These are phyloP conservation scores for Rhodotorula glutinis DNA, from an alignment of 1,284 basidiomycete species.

Conservation along the genomic window DNA sequence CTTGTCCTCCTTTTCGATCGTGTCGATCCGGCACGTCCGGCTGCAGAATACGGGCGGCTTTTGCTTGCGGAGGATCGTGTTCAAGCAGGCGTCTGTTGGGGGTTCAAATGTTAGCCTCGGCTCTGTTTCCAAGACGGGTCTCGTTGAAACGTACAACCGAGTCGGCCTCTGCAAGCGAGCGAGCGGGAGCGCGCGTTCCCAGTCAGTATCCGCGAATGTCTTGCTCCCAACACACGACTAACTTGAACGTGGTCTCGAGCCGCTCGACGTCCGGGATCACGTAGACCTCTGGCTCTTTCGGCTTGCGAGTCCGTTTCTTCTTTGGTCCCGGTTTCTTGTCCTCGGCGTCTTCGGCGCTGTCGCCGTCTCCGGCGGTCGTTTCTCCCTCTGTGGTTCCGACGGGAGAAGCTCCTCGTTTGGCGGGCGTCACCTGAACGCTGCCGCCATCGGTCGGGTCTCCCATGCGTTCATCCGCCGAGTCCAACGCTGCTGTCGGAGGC, in stretches of 20 bases:
- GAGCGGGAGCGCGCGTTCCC: background rate
- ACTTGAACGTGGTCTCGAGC: constrained; percentile 56
- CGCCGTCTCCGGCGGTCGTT: no score
- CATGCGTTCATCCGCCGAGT: no score
- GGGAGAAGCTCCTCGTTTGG: background rate
- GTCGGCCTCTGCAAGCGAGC: constrained; percentile 54
- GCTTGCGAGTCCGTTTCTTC: constrained; percentile 53
- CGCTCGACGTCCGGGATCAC: constrained; percentile 60
- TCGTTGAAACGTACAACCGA: constrained; percentile 38
- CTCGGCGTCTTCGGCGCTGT: constrained; percentile 3
- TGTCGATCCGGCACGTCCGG: constrained; percentile 65
- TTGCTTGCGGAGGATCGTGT: constrained; percentile 71
- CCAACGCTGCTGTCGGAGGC: background rate
- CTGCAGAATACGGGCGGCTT: constrained; percentile 71
- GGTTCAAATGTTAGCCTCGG: background rate
- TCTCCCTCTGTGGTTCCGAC: background rate
- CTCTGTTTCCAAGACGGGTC: background rate
- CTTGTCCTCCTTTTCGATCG: constrained; percentile 64
- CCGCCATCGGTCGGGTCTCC: background rate
- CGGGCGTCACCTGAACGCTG: background rate
- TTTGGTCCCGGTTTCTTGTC: constrained; percentile 23
- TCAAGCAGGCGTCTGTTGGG: constrained; percentile 63
- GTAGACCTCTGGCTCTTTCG: constrained; percentile 61
- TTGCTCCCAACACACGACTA: background rate
- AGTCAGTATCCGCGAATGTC: no score